Conservation (phyloP, 305 asterid species). For the Fraxinus albicans region DNA sequence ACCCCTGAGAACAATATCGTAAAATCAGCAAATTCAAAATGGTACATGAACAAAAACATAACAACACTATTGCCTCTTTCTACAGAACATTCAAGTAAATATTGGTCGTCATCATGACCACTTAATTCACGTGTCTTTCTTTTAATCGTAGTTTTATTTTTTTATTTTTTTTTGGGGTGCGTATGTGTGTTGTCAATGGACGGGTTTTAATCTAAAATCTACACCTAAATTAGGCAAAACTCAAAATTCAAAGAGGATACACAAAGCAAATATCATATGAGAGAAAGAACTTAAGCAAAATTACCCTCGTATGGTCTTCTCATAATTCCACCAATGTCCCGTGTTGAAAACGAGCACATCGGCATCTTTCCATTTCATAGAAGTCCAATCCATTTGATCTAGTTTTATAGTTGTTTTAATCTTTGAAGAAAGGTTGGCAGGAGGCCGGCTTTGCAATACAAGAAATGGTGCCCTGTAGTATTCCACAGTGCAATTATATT, state of each 20-base stretch:
- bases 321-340: constrained; percentile 97
- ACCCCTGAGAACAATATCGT: constrained; percentile 49
- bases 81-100: background rate
- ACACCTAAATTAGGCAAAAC: background rate
- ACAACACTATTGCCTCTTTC: background rate
- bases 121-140: background rate
- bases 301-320: constrained; percentile 89
- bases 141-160: background rate
- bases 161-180: background rate
- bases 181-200: background rate
- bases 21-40: constrained; percentile 16
- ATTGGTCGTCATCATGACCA: background rate
- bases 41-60: background rate
- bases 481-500: constrained; percentile 83
- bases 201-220: background rate
- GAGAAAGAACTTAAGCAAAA: background rate
- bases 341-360: constrained; percentile 78
- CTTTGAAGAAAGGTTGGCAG: constrained; percentile 36
- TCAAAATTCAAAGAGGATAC: background rate
- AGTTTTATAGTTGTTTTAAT: constrained; percentile 72
- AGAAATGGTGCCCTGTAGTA: constrained; percentile 91
- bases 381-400: constrained; percentile 86
- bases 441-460: constrained; percentile 89
- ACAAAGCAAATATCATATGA: background rate
- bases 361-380: constrained; percentile 71